phyloP scores from a whole-genome alignment of 306 rosid species.

The Medicago truncatula region MtrunA17r5.0-ANR NC_053049.1:31504501-31505000 shows the following conservation, averaged over 20 bases:
- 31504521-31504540: no score
- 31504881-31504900: not conserved
- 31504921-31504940: constrained; percentile 25
- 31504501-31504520: not conserved
- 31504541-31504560: no score
- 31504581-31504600: no score
- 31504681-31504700: no score
- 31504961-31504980: constrained; percentile 14
- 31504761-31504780: not conserved
- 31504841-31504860: constrained; percentile 10
- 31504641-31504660: no score
- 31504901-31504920: constrained; percentile 14
- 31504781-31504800: constrained; percentile 6
- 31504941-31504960: not conserved
- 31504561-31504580: no score
- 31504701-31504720: no score
- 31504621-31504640: no score
- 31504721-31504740: no score
- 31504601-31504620: no score
- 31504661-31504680: no score
- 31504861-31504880: constrained; percentile 37
- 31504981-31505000: constrained; percentile 1
- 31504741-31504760: not conserved
- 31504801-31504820: constrained; percentile 8
- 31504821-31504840: not conserved